phyloP scores from a whole-genome alignment of 192 early-diverging fungal species.

The Backusella tuberculispora region DNA sequence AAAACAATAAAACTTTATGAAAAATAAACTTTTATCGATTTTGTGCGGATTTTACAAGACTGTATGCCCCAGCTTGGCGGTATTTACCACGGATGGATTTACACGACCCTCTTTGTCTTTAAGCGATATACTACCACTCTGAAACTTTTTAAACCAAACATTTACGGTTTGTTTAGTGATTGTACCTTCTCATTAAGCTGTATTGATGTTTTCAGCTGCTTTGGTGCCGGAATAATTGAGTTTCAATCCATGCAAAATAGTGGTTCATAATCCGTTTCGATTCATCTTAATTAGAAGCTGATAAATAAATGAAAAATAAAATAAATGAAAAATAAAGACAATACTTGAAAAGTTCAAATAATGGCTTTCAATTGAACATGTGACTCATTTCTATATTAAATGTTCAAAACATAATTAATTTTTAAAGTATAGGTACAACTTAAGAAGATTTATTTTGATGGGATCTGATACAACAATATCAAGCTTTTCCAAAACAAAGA shows the following conservation, averaged over 20 bases:
- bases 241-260: background rate
- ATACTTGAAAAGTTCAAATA: background rate
- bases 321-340: background rate
- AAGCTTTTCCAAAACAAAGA: too few species aligned
- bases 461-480: too few species aligned
- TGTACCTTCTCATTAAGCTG: too few species aligned
- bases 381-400: background rate
- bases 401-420: background rate
- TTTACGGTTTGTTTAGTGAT: too few species aligned
- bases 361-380: background rate
- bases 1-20: too few species aligned
- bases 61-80: background rate
- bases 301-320: background rate
- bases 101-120: background rate
- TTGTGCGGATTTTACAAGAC: background rate
- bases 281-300: background rate
- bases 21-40: too few species aligned
- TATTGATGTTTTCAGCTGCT: too few species aligned
- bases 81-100: background rate
- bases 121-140: too few species aligned
- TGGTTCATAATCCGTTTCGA: background rate
- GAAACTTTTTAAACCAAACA: too few species aligned
- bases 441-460: too few species aligned
- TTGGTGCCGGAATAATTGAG: background rate
- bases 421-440: background rate